phyloP scores from a whole-genome alignment of 164 flowering plant species.

The grape (Vitis vinifera) region ASM3070453v1 NC_081805.1:5356001-5356500 shows the following conservation, averaged over 20 bases:
- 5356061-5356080: constrained; percentile 68
- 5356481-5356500: constrained; percentile 68
- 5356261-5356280: not conserved
- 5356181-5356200: constrained; percentile 67
- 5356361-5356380: constrained; percentile 35
- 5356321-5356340: not conserved
- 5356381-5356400: constrained; percentile 73
- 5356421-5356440: constrained; percentile 93
- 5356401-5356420: constrained; percentile 83
- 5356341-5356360: constrained; percentile 53
- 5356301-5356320: not conserved
- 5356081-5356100: constrained; percentile 92
- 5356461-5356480: constrained; percentile 36
- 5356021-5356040: constrained; percentile 65
- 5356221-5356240: constrained; percentile 52
- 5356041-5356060: constrained; percentile 83
- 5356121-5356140: constrained; percentile 83
- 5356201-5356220: constrained; percentile 63
- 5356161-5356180: constrained; percentile 91
- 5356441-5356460: constrained; percentile 83
- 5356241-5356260: constrained; percentile 65
- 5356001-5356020: constrained; percentile 67
- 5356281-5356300: constrained; percentile 2
- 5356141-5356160: constrained; percentile 75
- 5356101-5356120: constrained; percentile 80